Conservation (phyloP, 495 filamentous ascomycete genomes). For the Xylaria sp. region DNA sequence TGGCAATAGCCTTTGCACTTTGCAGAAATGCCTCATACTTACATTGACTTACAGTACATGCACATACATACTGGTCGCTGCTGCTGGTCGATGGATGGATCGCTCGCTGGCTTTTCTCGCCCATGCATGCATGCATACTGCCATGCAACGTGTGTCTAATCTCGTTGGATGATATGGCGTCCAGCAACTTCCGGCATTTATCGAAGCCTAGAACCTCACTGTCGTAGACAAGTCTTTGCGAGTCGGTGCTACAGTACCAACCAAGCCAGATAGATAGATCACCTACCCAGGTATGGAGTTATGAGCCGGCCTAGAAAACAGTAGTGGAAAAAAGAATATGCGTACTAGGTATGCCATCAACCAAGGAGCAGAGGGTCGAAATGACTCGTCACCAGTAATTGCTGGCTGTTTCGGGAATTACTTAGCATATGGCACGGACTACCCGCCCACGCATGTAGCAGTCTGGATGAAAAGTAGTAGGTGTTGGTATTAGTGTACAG, state of each 20-base stretch:
- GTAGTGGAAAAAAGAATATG: not conserved
- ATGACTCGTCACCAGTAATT: conserved; percentile 5
- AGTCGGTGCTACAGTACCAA: conserved; percentile 7
- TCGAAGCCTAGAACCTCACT: not conserved
- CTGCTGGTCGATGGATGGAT: not conserved
- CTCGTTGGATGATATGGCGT: conserved; percentile 17
- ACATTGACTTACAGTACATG: not conserved
- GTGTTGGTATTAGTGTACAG: too few relatives aligned
- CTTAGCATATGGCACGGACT: not conserved
- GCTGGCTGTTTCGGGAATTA: not conserved
- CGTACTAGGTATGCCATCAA: too few relatives aligned
- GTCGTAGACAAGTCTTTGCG: not conserved
- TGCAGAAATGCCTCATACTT: conserved; percentile 33
- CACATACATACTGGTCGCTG: not conserved
- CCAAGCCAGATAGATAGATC: not conserved
- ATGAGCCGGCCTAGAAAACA: not conserved
- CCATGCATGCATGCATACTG: conserved; percentile 11
- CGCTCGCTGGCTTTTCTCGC: too few relatives aligned
- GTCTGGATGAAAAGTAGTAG: not conserved
- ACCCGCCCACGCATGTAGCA: too few relatives aligned
- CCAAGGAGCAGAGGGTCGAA: not conserved
- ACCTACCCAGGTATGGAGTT: too few relatives aligned
- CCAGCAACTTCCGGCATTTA: conserved; percentile 12
- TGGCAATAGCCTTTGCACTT: conserved; percentile 11
- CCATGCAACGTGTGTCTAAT: conserved; percentile 20